Percentiles rank a stretch among this genome's conserved stretches.
Conservation (phyloP, 306 rosid genomes). For the Luffa acutangula region DNA sequence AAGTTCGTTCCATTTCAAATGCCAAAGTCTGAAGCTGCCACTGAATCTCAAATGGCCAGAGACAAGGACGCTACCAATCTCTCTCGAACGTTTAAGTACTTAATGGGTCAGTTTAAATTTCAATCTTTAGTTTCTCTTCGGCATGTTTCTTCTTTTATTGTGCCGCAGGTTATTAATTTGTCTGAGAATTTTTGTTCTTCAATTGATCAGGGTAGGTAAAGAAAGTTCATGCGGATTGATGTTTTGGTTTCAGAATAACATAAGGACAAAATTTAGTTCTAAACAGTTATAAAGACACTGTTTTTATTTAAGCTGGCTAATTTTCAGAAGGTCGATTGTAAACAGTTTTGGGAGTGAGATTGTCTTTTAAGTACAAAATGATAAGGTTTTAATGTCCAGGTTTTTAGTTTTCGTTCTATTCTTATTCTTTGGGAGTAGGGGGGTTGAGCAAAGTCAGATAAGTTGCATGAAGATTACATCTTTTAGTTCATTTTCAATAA, state of each 20-base stretch:
- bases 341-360: neutral
- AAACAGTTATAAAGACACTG: neutral
- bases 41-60: slow-evolving; percentile 6
- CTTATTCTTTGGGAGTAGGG: neutral
- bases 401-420: neutral
- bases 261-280: neutral
- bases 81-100: slow-evolving; percentile 80
- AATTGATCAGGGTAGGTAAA: neutral
- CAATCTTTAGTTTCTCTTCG: neutral
- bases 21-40: slow-evolving; percentile 22
- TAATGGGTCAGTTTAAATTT: slow-evolving; percentile 40
- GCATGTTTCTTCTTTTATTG: neutral
- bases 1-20: slow-evolving; percentile 2
- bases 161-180: neutral
- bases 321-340: neutral
- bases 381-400: neutral
- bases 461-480: neutral
- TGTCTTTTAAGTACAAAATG: neutral
- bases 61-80: slow-evolving; percentile 37
- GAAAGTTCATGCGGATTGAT: neutral
- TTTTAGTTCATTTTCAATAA: neutral
- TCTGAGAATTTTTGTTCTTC: neutral
- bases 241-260: neutral
- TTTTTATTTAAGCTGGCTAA: neutral
- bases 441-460: neutral